Conservation (phyloP, 768 basidiomycete species). For the Podaxis sp. region DNA sequence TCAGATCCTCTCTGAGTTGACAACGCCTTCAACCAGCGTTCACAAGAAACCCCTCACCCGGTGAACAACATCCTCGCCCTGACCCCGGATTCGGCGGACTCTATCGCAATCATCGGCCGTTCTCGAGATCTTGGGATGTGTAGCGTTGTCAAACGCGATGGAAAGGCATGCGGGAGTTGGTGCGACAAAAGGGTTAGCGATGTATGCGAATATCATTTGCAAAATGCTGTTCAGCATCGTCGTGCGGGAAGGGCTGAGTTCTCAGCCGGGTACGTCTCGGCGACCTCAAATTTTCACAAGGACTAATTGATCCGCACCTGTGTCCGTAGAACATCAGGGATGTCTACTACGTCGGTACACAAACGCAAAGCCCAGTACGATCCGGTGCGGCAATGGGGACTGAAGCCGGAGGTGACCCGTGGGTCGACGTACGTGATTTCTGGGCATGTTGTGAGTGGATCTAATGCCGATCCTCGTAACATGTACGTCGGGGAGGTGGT, state of each 20-base stretch:
- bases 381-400: constrained; percentile 70
- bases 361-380: constrained; percentile 60
- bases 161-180: constrained; percentile 82
- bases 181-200: constrained; percentile 84
- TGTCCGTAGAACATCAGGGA: constrained; percentile 62
- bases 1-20: constrained; percentile 4
- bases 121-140: constrained; percentile 87
- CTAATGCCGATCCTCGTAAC: constrained; percentile 30
- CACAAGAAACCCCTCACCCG: constrained; percentile 64
- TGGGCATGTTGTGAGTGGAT: constrained; percentile 66
- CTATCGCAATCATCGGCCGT: constrained; percentile 83
- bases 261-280: constrained; percentile 58
- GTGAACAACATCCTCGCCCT: constrained; percentile 80
- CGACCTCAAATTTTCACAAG: neutral
- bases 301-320: neutral
- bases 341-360: constrained; percentile 47
- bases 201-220: constrained; percentile 90
- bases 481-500: constrained; percentile 65
- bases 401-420: constrained; percentile 47
- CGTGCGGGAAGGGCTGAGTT: constrained; percentile 85
- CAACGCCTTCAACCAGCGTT: constrained; percentile 27
- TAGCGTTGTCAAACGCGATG: constrained; percentile 69
- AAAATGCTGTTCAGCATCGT: constrained; percentile 69
- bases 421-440: constrained; percentile 74
- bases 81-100: constrained; percentile 77